Conservation (phyloP, 768 basidiomycete genomes). For the Sarcomyxa edulis region DNA sequence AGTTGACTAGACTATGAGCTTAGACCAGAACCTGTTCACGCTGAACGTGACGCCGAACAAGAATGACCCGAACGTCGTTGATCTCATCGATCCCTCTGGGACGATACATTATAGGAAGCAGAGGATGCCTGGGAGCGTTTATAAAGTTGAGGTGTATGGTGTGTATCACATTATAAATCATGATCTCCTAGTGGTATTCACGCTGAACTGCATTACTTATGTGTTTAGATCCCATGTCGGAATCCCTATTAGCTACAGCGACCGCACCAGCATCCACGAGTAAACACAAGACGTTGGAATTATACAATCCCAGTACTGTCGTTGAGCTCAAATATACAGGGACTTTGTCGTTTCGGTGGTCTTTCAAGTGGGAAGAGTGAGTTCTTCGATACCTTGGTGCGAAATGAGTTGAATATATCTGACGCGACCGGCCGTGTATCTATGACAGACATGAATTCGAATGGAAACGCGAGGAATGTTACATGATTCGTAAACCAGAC, state of each 20-base stretch:
- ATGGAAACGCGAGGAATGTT: constrained; percentile 84
- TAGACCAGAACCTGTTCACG: constrained; percentile 85
- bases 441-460: constrained; percentile 71
- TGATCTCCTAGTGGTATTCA: neutral
- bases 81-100: constrained; percentile 64
- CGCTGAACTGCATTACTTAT: constrained; percentile 1
- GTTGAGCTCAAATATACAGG: constrained; percentile 76
- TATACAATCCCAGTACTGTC: constrained; percentile 65
- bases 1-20: constrained; percentile 49
- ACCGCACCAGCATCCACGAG: constrained; percentile 56
- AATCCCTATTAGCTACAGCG: constrained; percentile 65
- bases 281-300: constrained; percentile 71
- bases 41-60: constrained; percentile 57
- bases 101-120: constrained; percentile 70
- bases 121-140: constrained; percentile 46
- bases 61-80: constrained; percentile 55
- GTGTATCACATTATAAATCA: constrained; percentile 13
- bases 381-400: no score
- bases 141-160: constrained; percentile 70
- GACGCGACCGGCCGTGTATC: constrained; percentile 1
- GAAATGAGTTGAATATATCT: neutral
- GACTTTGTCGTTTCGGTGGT: constrained; percentile 69
- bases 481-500: constrained; percentile 78
- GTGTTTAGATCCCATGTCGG: constrained; percentile 63
- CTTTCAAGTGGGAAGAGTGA: constrained; percentile 80